These are phyloP conservation scores for Venturia pyrina DNA, from an alignment of 2,329 filamentous ascomycete species.

Conservation along the genomic window DNA sequence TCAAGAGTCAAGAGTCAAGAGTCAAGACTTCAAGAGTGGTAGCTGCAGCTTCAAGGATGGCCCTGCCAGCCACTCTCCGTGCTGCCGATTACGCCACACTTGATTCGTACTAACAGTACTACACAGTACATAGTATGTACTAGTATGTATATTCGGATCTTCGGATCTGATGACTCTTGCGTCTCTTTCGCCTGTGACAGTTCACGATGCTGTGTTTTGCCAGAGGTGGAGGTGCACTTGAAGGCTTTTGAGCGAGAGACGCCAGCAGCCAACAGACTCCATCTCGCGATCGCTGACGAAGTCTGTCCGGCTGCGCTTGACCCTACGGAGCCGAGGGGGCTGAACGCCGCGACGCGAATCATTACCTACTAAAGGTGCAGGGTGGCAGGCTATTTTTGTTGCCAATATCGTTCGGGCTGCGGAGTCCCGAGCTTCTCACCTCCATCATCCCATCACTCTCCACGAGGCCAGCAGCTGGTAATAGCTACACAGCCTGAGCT, in stretches of 20 bases:
- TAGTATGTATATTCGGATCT: too few species aligned
- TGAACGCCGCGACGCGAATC: background rate
- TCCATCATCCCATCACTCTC: background rate
- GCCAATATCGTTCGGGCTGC: background rate
- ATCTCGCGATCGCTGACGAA: background rate
- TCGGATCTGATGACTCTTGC: too few species aligned
- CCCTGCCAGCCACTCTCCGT: background rate
- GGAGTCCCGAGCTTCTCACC: background rate
- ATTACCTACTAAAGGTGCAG: too few species aligned
- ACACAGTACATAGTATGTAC: too few species aligned
- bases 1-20: too few species aligned
- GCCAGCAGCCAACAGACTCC: background rate
- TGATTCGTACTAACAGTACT: too few species aligned
- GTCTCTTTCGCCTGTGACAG: background rate
- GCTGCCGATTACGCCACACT: background rate
- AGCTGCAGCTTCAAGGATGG: background rate
- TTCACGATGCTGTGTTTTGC: background rate
- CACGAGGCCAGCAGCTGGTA: background rate
- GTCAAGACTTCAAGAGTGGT: too few species aligned
- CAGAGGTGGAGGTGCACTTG: background rate
- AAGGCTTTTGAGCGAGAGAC: background rate
- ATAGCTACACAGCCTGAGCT: background rate
- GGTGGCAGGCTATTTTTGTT: slow-evolving; percentile 2
- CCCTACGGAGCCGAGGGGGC: background rate
- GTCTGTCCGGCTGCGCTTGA: background rate